Percentiles rank a stretch among this genome's conserved stretches.
phyloP scores from a whole-genome alignment of 2,329 filamentous ascomycete species.

The Neodidymelliopsis sp. region DNA sequence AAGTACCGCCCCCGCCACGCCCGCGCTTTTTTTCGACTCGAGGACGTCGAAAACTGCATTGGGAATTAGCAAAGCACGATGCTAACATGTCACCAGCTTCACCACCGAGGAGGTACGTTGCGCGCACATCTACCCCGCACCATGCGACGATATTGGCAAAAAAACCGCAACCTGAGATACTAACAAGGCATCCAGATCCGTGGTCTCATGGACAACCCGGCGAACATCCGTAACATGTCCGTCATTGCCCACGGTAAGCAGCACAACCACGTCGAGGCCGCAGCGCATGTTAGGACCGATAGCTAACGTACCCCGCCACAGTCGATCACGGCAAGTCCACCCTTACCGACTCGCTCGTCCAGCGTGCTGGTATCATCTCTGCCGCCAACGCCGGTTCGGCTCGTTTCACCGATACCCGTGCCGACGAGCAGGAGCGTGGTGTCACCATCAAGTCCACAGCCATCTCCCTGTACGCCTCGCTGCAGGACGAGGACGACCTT shows the following conservation, averaged over 20 bases:
- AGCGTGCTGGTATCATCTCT: slow-evolving; percentile 99
- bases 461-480: slow-evolving; percentile 94
- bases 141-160: slow-evolving; percentile 25
- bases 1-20: slow-evolving; percentile 62
- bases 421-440: slow-evolving; percentile 99
- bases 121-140: slow-evolving; percentile 32
- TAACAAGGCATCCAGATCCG: slow-evolving; percentile 66
- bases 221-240: slow-evolving; percentile 92
- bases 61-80: slow-evolving; percentile 19
- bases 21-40: not conserved
- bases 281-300: slow-evolving; percentile 18
- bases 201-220: slow-evolving; percentile 78
- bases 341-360: slow-evolving; percentile 97
- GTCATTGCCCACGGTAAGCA: slow-evolving; percentile 93
- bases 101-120: slow-evolving; percentile 84
- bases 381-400: slow-evolving; percentile 95
- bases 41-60: not conserved
- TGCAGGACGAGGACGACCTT: slow-evolving; percentile 82
- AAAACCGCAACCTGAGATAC: slow-evolving; percentile 22
- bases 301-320: slow-evolving; percentile 46
- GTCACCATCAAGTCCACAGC: slow-evolving; percentile 99
- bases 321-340: slow-evolving; percentile 99
- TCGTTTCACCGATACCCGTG: slow-evolving; percentile 95
- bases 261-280: slow-evolving; percentile 18
- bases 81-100: slow-evolving; percentile 77